Evolutionary conservation across 345 rosid species (phyloP).

Genomic region (Gossypium mustelinum): DNA sequence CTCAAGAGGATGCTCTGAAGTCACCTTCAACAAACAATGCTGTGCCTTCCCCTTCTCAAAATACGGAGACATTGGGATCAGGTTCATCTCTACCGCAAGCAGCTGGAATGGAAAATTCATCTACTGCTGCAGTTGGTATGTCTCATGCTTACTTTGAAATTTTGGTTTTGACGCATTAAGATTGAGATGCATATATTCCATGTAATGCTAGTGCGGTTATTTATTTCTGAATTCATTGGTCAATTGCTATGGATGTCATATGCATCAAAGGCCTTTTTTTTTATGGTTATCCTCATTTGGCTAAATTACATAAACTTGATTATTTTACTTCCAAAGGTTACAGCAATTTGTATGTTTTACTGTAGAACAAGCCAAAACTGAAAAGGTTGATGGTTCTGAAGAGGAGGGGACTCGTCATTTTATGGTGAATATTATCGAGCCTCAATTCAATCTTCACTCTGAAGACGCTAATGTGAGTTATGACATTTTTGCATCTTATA

Average conservation of each 20-base stretch:
- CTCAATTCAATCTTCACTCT: constrained; percentile 97
- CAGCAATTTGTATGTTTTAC: constrained; percentile 18
- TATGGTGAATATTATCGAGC: constrained; percentile 96
- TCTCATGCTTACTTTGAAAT: constrained; percentile 7
- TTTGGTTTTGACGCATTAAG: not conserved
- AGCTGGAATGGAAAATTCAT: constrained; percentile 37
- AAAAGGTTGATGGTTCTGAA: constrained; percentile 42
- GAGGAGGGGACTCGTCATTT: constrained; percentile 83
- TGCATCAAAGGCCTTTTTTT: not conserved
- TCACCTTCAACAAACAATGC: constrained; percentile 31
- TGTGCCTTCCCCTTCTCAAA: constrained; percentile 38
- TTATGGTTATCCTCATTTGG: not conserved
- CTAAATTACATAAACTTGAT: not conserved
- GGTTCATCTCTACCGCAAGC: constrained; percentile 44
- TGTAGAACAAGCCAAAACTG: constrained; percentile 27
- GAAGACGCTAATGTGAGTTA: constrained; percentile 96
- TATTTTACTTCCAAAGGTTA: constrained; percentile 5
- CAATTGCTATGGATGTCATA: not conserved
- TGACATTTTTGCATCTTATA: constrained; percentile 2
- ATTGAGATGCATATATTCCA: not conserved
- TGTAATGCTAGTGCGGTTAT: not conserved
- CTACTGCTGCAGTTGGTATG: constrained; percentile 50
- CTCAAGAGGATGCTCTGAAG: constrained; percentile 38
- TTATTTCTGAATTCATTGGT: constrained; percentile 4
- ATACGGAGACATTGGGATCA: constrained; percentile 36